These are phyloP conservation scores for Cryptosporidium sp. DNA, from an alignment of 169 alveolate species.

Conservation along the genomic window DNA sequence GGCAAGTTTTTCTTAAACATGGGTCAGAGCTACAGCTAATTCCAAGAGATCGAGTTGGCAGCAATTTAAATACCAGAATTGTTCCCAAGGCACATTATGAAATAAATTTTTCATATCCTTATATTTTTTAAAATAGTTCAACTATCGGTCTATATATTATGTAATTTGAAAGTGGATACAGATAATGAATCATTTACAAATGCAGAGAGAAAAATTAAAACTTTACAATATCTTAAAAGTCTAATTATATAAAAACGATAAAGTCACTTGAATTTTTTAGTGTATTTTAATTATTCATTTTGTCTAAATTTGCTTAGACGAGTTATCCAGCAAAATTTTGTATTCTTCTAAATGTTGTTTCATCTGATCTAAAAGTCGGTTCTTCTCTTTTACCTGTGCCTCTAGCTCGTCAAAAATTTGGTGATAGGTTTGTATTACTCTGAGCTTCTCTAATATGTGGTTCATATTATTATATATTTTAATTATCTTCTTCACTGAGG, in stretches of 20 bases:
- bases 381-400: slow-evolving; percentile 28
- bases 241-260: not conserved
- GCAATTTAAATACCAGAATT: not conserved
- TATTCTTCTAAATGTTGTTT: slow-evolving; percentile 25
- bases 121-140: no score
- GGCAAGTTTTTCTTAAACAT: slow-evolving; percentile 88
- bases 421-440: slow-evolving; percentile 59
- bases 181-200: not conserved
- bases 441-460: slow-evolving; percentile 54
- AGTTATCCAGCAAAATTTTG: not conserved
- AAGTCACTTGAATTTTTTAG: not conserved
- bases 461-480: slow-evolving; percentile 52
- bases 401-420: slow-evolving; percentile 44
- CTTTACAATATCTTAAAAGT: not conserved
- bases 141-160: not conserved
- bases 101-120: no score
- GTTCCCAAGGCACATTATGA: not conserved
- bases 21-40: slow-evolving; percentile 91
- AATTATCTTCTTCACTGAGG: slow-evolving; percentile 25
- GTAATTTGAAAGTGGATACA: not conserved
- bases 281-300: not conserved
- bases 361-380: slow-evolving; percentile 18
- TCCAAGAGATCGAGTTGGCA: slow-evolving; percentile 92
- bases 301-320: not conserved
- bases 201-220: not conserved